These are phyloP conservation scores for Chaetomiaceae sp. DNA, from an alignment of 2,329 filamentous ascomycete species.

Conservation along the genomic window DNA sequence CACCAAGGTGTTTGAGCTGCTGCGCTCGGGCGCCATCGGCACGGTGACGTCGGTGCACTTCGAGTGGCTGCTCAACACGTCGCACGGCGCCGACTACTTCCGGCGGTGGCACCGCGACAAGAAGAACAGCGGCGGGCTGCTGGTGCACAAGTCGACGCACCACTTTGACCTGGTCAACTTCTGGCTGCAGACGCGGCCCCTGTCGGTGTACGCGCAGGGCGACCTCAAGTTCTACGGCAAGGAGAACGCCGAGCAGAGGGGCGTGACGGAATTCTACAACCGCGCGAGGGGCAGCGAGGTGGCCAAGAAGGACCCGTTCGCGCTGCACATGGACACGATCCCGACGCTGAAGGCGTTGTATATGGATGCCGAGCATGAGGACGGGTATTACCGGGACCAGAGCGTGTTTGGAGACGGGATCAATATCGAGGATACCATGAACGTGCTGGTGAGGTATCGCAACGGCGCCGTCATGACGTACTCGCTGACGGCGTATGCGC, in stretches of 20 bases:
- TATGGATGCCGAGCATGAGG: conserved; percentile 59
- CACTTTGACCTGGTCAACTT: conserved; percentile 62
- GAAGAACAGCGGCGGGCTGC: conserved; percentile 54
- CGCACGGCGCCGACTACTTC: conserved; percentile 60
- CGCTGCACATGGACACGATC: conserved; percentile 50
- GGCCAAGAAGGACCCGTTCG: conserved; percentile 54
- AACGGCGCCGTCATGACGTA: conserved; percentile 57
- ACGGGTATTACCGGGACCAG: conserved; percentile 58
- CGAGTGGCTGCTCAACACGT: conserved; percentile 60
- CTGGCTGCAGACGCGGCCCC: conserved; percentile 53
- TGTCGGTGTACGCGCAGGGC: conserved; percentile 55
- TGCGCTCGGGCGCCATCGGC: conserved; percentile 53
- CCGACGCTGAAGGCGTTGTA: conserved; percentile 55
- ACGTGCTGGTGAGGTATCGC: conserved; percentile 52
- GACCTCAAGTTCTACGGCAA: conserved; percentile 57
- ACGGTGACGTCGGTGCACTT: conserved; percentile 56
- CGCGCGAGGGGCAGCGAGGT: conserved; percentile 48
- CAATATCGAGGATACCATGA: conserved; percentile 62
- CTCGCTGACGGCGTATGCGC: conserved; percentile 56
- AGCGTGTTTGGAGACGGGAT: conserved; percentile 61
- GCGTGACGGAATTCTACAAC: conserved; percentile 47
- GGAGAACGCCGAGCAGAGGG: conserved; percentile 56
- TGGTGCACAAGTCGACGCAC: conserved; percentile 61
- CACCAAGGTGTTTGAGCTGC: conserved; percentile 53
- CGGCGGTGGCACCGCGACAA: conserved; percentile 61